These are phyloP conservation scores for Dactylonectria estremocensis DNA, from an alignment of 2,329 filamentous ascomycete species.

Conservation along the genomic window DNA sequence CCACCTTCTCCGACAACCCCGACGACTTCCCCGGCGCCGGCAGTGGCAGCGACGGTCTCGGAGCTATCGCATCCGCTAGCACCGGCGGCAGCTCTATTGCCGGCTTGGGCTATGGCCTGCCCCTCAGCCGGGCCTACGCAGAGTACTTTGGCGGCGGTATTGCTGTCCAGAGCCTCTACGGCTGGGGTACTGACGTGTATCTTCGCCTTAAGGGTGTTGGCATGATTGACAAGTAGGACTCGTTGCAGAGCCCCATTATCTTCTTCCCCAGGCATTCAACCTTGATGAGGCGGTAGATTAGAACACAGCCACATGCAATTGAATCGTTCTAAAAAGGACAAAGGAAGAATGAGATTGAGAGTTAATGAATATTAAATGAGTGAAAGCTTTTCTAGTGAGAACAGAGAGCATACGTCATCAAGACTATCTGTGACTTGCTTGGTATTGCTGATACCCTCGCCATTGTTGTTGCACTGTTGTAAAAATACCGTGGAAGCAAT, in stretches of 20 bases:
- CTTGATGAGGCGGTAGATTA: slow-evolving; percentile 4
- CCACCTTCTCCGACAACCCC: slow-evolving; percentile 82
- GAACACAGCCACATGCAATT: slow-evolving; percentile 31
- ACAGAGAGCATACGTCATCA: slow-evolving; percentile 11
- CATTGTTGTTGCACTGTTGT: slow-evolving; percentile 10
- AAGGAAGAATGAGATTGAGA: not conserved
- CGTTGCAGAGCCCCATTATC: not conserved
- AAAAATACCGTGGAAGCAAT: slow-evolving; percentile 3
- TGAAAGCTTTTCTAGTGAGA: slow-evolving; percentile 4
- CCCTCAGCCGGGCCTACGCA: slow-evolving; percentile 91
- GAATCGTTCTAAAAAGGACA: not conserved
- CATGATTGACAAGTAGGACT: slow-evolving; percentile 59
- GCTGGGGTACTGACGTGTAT: slow-evolving; percentile 87
- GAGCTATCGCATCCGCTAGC: slow-evolving; percentile 80
- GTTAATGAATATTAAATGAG: not conserved
- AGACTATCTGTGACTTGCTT: slow-evolving; percentile 6
- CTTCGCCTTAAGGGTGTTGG: slow-evolving; percentile 75
- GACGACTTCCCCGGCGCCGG: slow-evolving; percentile 59
- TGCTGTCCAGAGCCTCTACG: slow-evolving; percentile 93
- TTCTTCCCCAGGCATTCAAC: not conserved
- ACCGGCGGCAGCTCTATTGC: slow-evolving; percentile 88
- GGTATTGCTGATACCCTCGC: slow-evolving; percentile 8
- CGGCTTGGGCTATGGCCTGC: slow-evolving; percentile 92
- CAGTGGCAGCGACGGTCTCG: slow-evolving; percentile 71
- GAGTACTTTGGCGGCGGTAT: slow-evolving; percentile 99